Percentiles rank a stretch among this genome's conserved stretches.
These are phyloP conservation scores for Themeda triandra DNA, from an alignment of 176 grass and related monocot species.

Conservation along the genomic window DNA sequence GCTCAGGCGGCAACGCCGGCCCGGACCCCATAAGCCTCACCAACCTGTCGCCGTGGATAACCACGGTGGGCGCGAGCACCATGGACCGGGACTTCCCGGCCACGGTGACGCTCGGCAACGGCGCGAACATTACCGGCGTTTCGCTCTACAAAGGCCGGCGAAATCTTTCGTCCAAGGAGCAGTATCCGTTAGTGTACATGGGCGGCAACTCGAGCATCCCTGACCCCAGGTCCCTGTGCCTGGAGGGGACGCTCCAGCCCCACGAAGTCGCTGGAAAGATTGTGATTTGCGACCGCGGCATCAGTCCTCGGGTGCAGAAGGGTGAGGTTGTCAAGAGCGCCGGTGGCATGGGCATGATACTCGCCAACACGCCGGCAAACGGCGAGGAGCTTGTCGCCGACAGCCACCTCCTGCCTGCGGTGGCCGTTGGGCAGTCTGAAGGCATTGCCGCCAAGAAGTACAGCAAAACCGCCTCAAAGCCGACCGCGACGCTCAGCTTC, in stretches of 20 bases:
- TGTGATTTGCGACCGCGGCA: conserved; percentile 89
- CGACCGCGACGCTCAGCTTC: conserved; percentile 75
- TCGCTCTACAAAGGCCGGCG: conserved; percentile 72
- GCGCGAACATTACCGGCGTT: conserved; percentile 71
- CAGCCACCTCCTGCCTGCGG: conserved; percentile 88
- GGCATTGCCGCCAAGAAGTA: conserved; percentile 64
- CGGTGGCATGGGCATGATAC: conserved; percentile 83
- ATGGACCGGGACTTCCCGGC: conserved; percentile 95
- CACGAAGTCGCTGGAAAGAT: conserved; percentile 69
- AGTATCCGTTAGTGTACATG: conserved; percentile 79
- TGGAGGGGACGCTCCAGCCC: conserved; percentile 70
- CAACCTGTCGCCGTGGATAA: conserved; percentile 90
- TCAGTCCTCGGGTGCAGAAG: conserved; percentile 92
- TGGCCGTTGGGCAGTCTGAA: conserved; percentile 63
- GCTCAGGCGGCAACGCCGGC: conserved; percentile 89
- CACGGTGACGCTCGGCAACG: conserved; percentile 62
- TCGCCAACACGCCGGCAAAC: conserved; percentile 68
- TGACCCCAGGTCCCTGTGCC: conserved; percentile 79
- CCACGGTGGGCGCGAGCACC: conserved; percentile 91
- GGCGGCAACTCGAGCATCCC: conserved; percentile 59
- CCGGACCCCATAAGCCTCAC: conserved; percentile 94
- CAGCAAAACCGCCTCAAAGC: conserved; percentile 37
- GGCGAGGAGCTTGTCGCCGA: conserved; percentile 97
- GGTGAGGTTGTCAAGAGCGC: conserved; percentile 91
- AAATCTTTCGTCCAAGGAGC: conserved; percentile 38